Conservation (phyloP, 139 green algal species). For the Raphidocelis subcapitata region DNA sequence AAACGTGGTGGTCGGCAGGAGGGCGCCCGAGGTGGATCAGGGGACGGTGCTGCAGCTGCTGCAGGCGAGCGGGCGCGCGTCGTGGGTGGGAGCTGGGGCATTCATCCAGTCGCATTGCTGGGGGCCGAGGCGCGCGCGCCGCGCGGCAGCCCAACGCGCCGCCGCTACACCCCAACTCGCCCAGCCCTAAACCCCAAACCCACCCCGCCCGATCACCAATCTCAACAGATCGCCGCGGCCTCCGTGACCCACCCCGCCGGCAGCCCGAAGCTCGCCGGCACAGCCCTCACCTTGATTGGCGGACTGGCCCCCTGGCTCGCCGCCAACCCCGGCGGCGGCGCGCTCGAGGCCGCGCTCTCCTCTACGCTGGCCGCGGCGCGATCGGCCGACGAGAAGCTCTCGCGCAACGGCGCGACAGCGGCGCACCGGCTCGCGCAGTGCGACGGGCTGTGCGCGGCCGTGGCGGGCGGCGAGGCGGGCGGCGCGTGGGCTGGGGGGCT, state of each 20-base stretch:
- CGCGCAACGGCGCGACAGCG: constrained; percentile 58
- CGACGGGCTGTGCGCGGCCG: constrained; percentile 27
- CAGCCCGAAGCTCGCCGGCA: constrained; percentile 63
- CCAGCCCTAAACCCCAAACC: too few relatives aligned
- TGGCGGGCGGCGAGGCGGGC: constrained; percentile 6
- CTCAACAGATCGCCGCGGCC: constrained; percentile 10
- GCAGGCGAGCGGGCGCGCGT: not conserved
- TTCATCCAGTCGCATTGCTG: too few relatives aligned
- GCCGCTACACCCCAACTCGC: too few relatives aligned
- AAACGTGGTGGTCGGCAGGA: constrained; percentile 51
- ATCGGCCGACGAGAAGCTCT: constrained; percentile 45
- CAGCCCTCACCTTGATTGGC: constrained; percentile 59
- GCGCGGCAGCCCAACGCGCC: too few relatives aligned
- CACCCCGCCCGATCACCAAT: too few relatives aligned
- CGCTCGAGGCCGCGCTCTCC: constrained; percentile 32
- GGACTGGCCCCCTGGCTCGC: constrained; percentile 47
- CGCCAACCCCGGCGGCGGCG: not conserved
- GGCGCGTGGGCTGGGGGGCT: constrained; percentile 34
- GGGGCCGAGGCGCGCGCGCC: too few relatives aligned
- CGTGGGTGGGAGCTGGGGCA: too few relatives aligned
- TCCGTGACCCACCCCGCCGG: constrained; percentile 12
- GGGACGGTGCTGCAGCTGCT: constrained; percentile 27
- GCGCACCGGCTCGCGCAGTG: constrained; percentile 36
- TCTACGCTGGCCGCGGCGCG: constrained; percentile 24
- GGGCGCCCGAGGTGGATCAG: not conserved